A percentile compares a stretch with the other conserved stretches of the same genome.
phyloP scores from a whole-genome alignment of 441 rosid species.

The Gossypium davidsonii region DNA sequence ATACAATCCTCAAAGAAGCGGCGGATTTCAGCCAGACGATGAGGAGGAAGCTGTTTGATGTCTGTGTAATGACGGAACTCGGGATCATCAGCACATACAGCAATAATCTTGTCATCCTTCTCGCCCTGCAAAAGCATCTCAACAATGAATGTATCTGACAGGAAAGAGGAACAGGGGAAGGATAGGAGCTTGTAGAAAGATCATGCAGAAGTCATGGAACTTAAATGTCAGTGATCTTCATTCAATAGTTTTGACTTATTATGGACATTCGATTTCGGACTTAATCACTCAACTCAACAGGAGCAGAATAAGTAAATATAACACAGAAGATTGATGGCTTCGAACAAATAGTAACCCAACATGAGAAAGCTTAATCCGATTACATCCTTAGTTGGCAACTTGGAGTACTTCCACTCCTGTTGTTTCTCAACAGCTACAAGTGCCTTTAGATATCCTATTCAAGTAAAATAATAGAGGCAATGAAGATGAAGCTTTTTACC shows the following conservation, averaged over 20 bases:
- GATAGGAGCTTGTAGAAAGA: background rate
- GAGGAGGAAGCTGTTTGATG: conserved; percentile 94
- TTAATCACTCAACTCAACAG: background rate
- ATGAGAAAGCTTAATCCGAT: background rate
- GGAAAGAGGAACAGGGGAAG: background rate
- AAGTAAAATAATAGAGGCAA: background rate
- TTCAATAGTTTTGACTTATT: background rate
- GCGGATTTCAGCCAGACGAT: conserved; percentile 93
- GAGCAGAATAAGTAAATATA: background rate
- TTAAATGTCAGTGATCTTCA: background rate
- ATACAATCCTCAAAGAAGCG: conserved; percentile 99
- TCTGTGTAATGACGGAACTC: conserved; percentile 91
- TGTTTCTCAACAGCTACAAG: background rate
- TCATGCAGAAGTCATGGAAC: background rate
- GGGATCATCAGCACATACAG: conserved; percentile 98
- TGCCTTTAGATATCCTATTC: background rate
- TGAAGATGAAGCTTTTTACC: conserved; percentile 24
- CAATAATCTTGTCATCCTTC: conserved; percentile 94
- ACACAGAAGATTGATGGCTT: background rate
- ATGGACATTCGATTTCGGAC: background rate
- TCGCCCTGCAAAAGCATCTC: conserved; percentile 57
- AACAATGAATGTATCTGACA: background rate
- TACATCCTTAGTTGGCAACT: background rate
- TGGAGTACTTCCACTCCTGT: background rate
- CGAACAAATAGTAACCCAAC: background rate